Evolutionary conservation across 768 basidiomycete genomes (phyloP).

Genomic region (Tricholoma sp.): DNA sequence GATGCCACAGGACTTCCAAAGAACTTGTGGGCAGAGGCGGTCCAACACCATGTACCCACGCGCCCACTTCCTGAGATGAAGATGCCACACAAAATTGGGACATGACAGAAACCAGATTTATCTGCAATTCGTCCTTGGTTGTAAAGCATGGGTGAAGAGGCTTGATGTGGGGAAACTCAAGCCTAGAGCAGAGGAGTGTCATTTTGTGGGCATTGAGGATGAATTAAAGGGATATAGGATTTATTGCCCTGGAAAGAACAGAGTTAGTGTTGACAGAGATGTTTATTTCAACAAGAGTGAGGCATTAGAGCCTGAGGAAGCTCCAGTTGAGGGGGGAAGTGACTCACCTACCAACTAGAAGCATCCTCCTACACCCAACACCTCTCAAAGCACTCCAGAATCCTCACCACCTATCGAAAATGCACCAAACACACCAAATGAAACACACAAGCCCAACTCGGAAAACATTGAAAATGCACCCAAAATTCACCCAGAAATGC

Average conservation of each 20-base stretch:
- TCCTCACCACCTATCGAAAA: neutral
- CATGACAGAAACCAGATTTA: slow-evolving; percentile 20
- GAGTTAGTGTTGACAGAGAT: neutral
- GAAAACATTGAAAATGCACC: neutral
- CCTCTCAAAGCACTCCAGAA: neutral
- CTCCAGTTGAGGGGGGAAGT: neutral
- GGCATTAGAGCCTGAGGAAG: neutral
- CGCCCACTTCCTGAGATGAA: neutral
- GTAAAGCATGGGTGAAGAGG: slow-evolving; percentile 7
- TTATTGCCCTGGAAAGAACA: neutral
- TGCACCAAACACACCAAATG: neutral
- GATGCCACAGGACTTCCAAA: neutral
- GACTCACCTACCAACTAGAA: neutral
- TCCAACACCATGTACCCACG: slow-evolving; percentile 4
- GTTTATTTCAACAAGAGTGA: neutral
- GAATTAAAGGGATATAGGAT: too few species aligned
- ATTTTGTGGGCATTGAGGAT: neutral
- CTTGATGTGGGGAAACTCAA: slow-evolving; percentile 18
- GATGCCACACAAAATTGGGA: slow-evolving; percentile 16
- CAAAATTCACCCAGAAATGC: neutral
- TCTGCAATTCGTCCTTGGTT: slow-evolving; percentile 8
- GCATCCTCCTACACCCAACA: neutral
- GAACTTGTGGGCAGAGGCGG: neutral
- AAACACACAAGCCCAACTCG: neutral
- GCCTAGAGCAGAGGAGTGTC: slow-evolving; percentile 1